Evolutionary conservation across 192 early-diverging fungal species (phyloP), one percentile per base, ranked within the genome.

Genomic region (Lobosporangium transversale): DNA sequence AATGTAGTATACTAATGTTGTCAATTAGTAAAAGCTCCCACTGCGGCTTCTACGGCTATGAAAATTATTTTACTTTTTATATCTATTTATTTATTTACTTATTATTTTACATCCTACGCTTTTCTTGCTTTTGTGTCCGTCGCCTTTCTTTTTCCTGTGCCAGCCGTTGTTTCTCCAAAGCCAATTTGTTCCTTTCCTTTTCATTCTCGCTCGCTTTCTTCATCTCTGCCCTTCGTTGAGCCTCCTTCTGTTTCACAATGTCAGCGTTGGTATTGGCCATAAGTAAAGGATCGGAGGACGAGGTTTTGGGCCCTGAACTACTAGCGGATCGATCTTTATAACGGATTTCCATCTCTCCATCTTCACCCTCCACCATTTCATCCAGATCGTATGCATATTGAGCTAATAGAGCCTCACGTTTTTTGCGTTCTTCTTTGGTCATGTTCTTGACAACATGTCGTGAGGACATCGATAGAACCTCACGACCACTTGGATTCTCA

Each of bases 361-460:
- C 68, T 1, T 29, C 88, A 21, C 65, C 74, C 66, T 91, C 88
- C 4, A 85, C 79, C 51, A 79, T 69, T 23, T 88, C 88, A 30
- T 90, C 87, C 5, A 82, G 62, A 42, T 89, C 89, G 58, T 90
- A 89, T 2, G 79, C 88, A 66, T 93, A 93, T 66, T 89, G 76
- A 31, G 66, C 68, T 33, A 89, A 50, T 20, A 86, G 56, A 1
- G 75, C 62, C 17, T 89, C 84, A 10, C 87, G 80, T 53, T 78
- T 74, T 20, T 78, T 73, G 30, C 79, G 70, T 49, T 88, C 80
- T 44, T 89, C 86, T 32, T 81, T 84, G 11, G 86, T 79, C 60
- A 87, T 70, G 42, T 68, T 68, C 65, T 86, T 83, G 49, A 68
- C 58, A 4, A 69, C 50, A 21, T 69, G 68, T 26, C 55, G 62